Conservation (phyloP, 768 basidiomycete genomes). For the Leccinum barrowsii region DNA sequence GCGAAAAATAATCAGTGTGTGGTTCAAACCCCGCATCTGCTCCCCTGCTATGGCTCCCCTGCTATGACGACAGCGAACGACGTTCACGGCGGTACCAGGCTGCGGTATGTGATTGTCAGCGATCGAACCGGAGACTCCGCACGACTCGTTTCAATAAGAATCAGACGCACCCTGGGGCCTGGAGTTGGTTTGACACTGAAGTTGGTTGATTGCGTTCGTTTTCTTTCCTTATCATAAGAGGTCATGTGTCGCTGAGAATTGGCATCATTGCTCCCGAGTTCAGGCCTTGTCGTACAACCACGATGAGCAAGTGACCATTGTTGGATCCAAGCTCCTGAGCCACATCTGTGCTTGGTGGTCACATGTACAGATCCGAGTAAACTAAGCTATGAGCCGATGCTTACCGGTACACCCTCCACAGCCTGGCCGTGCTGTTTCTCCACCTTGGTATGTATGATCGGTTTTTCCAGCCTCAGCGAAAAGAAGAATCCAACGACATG, state of each 20-base stretch:
- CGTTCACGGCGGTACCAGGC: not conserved
- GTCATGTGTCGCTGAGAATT: too few relatives aligned
- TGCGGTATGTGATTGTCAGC: not conserved
- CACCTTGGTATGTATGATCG: too few relatives aligned
- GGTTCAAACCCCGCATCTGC: not conserved
- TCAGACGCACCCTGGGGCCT: not conserved
- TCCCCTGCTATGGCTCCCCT: not conserved
- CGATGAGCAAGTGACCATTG: too few relatives aligned
- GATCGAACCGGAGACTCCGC: not conserved
- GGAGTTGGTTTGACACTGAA: not conserved
- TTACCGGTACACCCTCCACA: not conserved
- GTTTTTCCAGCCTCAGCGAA: too few relatives aligned
- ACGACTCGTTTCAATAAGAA: not conserved
- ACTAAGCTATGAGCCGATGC: too few relatives aligned
- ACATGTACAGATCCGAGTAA: too few relatives aligned
- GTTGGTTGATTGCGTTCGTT: not conserved
- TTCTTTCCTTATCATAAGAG: not conserved
- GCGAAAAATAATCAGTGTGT: not conserved
- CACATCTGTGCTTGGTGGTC: too few relatives aligned
- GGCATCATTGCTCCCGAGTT: too few relatives aligned
- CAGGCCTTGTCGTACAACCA: too few relatives aligned
- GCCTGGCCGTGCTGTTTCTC: too few relatives aligned
- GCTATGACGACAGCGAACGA: not conserved
- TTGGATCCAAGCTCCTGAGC: too few relatives aligned
- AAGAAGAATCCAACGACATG: too few relatives aligned